These are phyloP conservation scores for Metahyphopichia silvanorum DNA, from an alignment of 805 yeast genomes.

Conservation along the genomic window DNA sequence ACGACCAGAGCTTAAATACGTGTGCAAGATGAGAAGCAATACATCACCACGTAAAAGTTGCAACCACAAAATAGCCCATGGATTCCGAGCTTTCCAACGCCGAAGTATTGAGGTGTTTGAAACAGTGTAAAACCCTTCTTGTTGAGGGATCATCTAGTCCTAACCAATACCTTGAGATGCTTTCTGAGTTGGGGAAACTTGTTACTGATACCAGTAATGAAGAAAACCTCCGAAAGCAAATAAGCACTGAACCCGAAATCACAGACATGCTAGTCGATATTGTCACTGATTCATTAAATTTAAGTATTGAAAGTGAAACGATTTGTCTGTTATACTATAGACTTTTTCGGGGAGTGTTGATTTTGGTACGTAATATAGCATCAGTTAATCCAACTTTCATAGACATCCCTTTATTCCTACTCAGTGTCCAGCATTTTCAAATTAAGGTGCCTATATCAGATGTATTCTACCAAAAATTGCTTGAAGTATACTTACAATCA, in stretches of 20 bases:
- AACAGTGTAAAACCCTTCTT: not conserved
- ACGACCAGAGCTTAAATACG: too few species aligned
- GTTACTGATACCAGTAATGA: constrained; percentile 4
- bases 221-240: constrained; percentile 4
- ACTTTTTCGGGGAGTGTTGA: constrained; percentile 42
- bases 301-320: constrained; percentile 1
- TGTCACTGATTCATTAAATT: constrained; percentile 6
- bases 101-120: too few species aligned
- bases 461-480: constrained; percentile 11
- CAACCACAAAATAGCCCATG: too few species aligned
- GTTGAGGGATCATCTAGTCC: not conserved
- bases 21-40: too few species aligned
- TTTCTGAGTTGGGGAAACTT: constrained; percentile 4
- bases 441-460: constrained; percentile 2
- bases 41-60: too few species aligned
- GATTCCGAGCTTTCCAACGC: too few species aligned
- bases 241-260: not conserved
- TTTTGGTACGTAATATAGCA: constrained; percentile 49
- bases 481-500: constrained; percentile 16
- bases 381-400: constrained; percentile 13
- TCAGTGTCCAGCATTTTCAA: constrained; percentile 6
- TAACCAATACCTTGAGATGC: not conserved
- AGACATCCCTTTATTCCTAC: constrained; percentile 2
- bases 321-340: constrained; percentile 19
- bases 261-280: constrained; percentile 6